Conservation (phyloP, 1,284 basidiomycete genomes). For the Ceratobasidium sp. region DNA sequence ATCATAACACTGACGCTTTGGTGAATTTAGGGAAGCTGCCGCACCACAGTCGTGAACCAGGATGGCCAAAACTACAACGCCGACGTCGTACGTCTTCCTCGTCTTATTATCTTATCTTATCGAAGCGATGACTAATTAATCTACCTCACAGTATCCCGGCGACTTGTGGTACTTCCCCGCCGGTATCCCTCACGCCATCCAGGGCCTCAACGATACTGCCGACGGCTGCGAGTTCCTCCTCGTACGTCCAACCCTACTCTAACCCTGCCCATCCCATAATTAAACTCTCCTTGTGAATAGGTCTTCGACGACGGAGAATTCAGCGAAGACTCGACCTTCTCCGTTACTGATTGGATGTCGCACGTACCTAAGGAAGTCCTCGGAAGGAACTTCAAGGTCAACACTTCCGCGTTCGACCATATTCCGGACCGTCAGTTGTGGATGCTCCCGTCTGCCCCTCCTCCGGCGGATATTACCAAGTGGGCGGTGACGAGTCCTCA, state of each 20-base stretch:
- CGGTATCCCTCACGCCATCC: constrained; percentile 73
- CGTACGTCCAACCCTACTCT: constrained; percentile 58
- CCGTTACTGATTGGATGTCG: constrained; percentile 62
- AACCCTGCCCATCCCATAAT: constrained; percentile 30
- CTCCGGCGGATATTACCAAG: background rate
- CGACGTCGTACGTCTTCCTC: constrained; percentile 63
- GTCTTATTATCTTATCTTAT: background rate
- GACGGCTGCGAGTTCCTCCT: constrained; percentile 78
- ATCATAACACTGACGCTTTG: background rate
- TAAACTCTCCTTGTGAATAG: constrained; percentile 54
- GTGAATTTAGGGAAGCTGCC: constrained; percentile 67
- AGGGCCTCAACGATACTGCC: constrained; percentile 69
- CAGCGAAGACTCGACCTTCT: constrained; percentile 76
- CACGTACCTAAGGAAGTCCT: constrained; percentile 75
- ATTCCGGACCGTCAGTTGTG: constrained; percentile 58
- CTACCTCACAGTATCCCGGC: constrained; percentile 31
- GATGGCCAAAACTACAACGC: constrained; percentile 73
- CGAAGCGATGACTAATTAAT: background rate
- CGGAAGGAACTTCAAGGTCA: constrained; percentile 53
- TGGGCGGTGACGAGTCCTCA: constrained; percentile 63
- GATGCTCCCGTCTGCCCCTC: constrained; percentile 2
- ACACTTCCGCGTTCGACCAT: constrained; percentile 18
- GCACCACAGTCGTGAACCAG: constrained; percentile 71
- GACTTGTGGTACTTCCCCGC: constrained; percentile 73
- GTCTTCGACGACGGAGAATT: constrained; percentile 77